Percentiles rank a stretch among this genome's conserved stretches.
These are phyloP conservation scores for Coniochaeta ligniaria DNA, from an alignment of 2,329 filamentous ascomycete genomes.

Conservation along the genomic window DNA sequence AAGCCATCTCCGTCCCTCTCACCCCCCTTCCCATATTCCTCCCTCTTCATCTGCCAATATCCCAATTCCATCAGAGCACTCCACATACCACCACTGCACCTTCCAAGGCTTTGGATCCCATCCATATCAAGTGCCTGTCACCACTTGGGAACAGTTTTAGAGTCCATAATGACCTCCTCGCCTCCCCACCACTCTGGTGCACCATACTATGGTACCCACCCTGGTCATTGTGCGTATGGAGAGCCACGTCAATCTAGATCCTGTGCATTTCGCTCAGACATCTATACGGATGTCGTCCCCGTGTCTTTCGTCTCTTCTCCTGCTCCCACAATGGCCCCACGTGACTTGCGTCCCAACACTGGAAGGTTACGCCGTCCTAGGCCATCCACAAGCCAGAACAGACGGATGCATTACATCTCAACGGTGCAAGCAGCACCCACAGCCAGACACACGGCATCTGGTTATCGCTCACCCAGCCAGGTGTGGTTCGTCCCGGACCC, in stretches of 20 bases:
- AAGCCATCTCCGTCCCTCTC: background rate
- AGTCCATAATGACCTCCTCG: background rate
- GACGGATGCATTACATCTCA: background rate
- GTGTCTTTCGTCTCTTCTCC: background rate
- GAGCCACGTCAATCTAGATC: background rate
- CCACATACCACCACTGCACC: background rate
- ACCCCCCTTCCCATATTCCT: background rate
- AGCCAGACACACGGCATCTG: background rate
- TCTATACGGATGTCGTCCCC: background rate
- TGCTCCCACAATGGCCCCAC: background rate
- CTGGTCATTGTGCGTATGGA: background rate
- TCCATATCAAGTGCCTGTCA: background rate
- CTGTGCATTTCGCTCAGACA: background rate
- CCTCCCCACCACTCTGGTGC: background rate
- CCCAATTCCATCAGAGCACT: background rate
- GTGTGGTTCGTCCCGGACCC: background rate
- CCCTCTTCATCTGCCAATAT: background rate
- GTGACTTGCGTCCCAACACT: background rate
- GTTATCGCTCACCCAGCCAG: background rate
- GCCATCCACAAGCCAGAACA: background rate
- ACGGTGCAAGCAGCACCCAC: background rate
- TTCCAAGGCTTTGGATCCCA: background rate
- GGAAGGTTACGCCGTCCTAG: background rate
- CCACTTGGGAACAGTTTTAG: background rate
- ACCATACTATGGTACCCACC: background rate